Base-by-base conservation (phyloP, 176 grass and related monocot genomes). In the Ananas comosus region DNA sequence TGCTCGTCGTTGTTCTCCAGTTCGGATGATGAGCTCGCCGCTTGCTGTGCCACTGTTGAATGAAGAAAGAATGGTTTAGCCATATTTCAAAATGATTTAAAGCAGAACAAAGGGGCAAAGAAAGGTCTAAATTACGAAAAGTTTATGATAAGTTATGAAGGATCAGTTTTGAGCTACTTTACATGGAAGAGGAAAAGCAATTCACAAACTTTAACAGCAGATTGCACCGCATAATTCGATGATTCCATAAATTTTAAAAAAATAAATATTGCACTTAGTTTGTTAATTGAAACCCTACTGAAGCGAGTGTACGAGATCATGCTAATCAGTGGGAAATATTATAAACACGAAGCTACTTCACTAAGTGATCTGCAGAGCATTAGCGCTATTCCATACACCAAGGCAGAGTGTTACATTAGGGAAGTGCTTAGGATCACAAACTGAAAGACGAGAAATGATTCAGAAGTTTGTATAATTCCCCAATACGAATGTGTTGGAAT, bases 1-100 rank as follows among this genome's bases (percentile, higher is more conserved):
- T 88, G 87, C 80, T 99, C 95, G 22, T 99, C 95, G 64, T 81
- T 99, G 78, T 83, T 94, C 66, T 90, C 88, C 11, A 80, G 83
- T 82, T 99, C 95, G 47, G 68, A 79, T 76, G 84, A 86, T 51
- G 82, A 80, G 83, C 80, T 94, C 13, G 78, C 82, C 81, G 91
- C 77, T 24, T 88, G 64, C 2, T 72, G 87, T 73, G 71, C 95
- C 84, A 99, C 95, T 96, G 69, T 73, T 68, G 59, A 21, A 82
- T 49, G 79, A 27, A 78, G 2, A 64, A n/a, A 57, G 50, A 81
- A 80, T 54, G 66, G 0, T 64, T 91, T 65, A 86, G 59, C 66
- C 63, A 21, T 13, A 54, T 67, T 27, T 51, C 12, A 16, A 16
- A 61, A 2, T 22, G 56, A 61, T 61, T 18, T 61, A 19, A 61